Evolutionary conservation across 139 green algal genomes (phyloP), one percentile per base, ranked within the genome.

Genomic region (Microglena sp.): DNA sequence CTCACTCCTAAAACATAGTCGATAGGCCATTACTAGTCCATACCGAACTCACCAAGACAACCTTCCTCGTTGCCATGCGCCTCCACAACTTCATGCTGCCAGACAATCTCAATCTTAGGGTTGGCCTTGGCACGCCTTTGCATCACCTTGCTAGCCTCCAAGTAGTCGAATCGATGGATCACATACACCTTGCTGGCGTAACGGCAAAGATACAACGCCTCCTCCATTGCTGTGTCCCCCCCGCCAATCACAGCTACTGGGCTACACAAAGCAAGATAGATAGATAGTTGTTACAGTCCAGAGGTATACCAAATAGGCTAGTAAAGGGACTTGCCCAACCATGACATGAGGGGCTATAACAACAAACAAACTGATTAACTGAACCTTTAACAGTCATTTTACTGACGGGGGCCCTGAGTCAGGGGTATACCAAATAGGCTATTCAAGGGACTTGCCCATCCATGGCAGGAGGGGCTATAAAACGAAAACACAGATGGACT

Each of bases 31-130:
- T 35, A 54, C 56, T 60, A 32, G 55, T 11, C 26, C 46, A 62
- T 4, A 4, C 55, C 26, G 26, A 59, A 60, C 68, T 28, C 67
- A 72, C 70, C 67, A 35, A 90, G 74, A 62, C 72, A 33, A 6
- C 78, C 81, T 59, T 84, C 70, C 3, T 85, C 80, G 50, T 87
- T 83, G 55, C 80, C 86, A 46, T 79, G 82, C 15, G 87, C 88
- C 69, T 89, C 76, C 33, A 76, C 73, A 5, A 92, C 75, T 30
- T 85, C 75, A 4, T 58, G 70, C 64, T 77, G 63, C 81, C 82
- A 93, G 54, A 88, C 35, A 7, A 86, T 60, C 75, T 92, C 75
- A 53, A 95, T 91, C 74, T 95, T 94, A 33, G 82, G 78, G 71
- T 95, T 77, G 33, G 74, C 72, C 61, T 90, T 55, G 7, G 71